Evolutionary conservation across 495 filamentous ascomycete species (phyloP).

Genomic region (Clavariopsis aquatica): DNA sequence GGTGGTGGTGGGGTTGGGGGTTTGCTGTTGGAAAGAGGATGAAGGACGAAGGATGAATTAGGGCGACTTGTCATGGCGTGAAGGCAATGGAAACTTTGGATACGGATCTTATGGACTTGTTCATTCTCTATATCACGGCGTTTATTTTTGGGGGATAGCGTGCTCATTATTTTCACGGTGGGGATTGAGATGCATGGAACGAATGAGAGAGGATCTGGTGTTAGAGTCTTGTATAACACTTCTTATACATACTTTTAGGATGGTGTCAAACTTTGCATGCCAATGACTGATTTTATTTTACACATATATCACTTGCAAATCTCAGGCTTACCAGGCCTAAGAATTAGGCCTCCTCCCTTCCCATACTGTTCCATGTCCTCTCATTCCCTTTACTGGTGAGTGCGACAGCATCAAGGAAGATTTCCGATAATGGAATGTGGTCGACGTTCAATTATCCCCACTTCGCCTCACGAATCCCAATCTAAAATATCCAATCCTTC

Average conservation of each 20-base stretch:
- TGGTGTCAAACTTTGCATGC: neutral
- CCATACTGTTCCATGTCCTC: no score
- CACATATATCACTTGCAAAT: no score
- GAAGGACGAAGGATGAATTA: no score
- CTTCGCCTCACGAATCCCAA: no score
- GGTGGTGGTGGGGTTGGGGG: neutral
- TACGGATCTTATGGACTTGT: neutral
- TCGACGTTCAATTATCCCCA: no score
- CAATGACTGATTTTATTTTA: neutral
- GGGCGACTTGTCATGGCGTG: neutral
- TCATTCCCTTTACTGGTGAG: no score
- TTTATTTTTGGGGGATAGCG: neutral
- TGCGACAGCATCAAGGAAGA: no score
- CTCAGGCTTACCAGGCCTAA: no score
- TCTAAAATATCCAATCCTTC: no score
- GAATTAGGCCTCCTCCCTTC: no score
- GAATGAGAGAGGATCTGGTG: neutral
- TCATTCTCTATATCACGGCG: neutral
- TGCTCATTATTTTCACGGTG: neutral
- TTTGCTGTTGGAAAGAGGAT: neutral
- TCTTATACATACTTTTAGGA: neutral
- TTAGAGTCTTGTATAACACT: neutral
- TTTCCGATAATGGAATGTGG: no score
- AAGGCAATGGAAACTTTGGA: neutral
- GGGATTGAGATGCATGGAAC: neutral